phyloP scores from a whole-genome alignment of 2,329 filamentous ascomycete genomes.

The Tetracladium maxilliforme region DNA sequence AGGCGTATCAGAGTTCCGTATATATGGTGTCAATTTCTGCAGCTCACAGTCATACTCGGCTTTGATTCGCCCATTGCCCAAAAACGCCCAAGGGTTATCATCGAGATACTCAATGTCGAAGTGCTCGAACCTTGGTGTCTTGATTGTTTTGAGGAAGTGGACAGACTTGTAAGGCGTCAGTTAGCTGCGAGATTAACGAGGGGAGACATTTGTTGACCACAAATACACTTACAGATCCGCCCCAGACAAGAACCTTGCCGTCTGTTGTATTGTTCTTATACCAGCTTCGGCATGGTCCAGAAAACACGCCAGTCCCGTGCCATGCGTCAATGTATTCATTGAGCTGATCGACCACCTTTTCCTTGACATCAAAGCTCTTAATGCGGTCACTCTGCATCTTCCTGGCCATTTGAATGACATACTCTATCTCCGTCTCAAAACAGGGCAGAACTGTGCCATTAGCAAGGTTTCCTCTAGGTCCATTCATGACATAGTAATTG shows the following conservation, averaged over 20 bases:
- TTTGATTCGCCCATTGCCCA: conserved; percentile 3
- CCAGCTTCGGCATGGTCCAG: neutral
- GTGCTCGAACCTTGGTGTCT: conserved; percentile 1
- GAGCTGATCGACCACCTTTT: neutral
- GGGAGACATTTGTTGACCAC: neutral
- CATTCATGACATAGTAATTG: no score
- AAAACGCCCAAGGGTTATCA: conserved; percentile 3
- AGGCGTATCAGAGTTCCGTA: conserved; percentile 1
- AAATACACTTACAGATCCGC: neutral
- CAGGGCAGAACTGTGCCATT: conserved; percentile 1
- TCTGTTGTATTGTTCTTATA: conserved; percentile 1
- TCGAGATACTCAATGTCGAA: conserved; percentile 1
- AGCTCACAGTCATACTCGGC: conserved; percentile 1
- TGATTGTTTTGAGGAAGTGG: conserved; percentile 1
- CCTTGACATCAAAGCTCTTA: conserved; percentile 1
- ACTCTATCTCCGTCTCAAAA: neutral
- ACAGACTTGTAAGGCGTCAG: no score
- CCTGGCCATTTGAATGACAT: no score
- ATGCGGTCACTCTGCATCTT: conserved; percentile 1
- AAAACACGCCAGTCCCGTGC: neutral
- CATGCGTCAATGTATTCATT: conserved; percentile 2
- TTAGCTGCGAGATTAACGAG: no score
- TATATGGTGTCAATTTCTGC: conserved; percentile 2
- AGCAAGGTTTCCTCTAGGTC: no score
- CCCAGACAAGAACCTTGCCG: conserved; percentile 1